phyloP scores from a whole-genome alignment of 2,329 filamentous ascomycete species.

The Neoscytalidium dimidiatum region DNA sequence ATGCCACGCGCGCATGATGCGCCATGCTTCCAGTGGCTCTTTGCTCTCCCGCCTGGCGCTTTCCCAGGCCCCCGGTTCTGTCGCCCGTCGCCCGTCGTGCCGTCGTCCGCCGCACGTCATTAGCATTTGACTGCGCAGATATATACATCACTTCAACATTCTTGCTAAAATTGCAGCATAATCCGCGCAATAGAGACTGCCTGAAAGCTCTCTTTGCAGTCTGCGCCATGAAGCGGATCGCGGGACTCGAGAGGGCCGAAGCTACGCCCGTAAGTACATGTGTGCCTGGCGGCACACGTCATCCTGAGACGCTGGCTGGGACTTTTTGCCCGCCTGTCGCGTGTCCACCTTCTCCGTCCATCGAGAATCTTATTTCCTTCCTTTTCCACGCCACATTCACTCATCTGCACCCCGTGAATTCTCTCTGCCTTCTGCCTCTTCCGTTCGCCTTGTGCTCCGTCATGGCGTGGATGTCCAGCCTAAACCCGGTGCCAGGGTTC shows the following conservation, averaged over 20 bases:
- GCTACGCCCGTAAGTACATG: constrained; percentile 14
- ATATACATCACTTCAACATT: no score
- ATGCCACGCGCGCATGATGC: not conserved
- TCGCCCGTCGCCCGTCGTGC: not conserved
- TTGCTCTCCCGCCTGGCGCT: not conserved
- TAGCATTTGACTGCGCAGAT: not conserved
- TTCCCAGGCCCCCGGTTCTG: not conserved
- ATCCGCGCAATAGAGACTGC: no score
- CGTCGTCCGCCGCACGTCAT: constrained; percentile 1
- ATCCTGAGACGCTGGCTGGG: constrained; percentile 2
- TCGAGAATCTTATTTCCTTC: not conserved
- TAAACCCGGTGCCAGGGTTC: constrained; percentile 72
- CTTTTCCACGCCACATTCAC: not conserved
- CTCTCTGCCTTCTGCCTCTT: not conserved
- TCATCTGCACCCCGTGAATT: not conserved
- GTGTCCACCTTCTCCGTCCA: constrained; percentile 4
- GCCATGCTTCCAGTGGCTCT: not conserved
- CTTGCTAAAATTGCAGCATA: not conserved
- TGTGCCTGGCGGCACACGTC: not conserved
- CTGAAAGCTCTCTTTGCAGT: not conserved
- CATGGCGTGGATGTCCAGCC: constrained; percentile 45
- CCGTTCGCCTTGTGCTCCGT: not conserved
- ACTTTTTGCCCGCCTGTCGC: constrained; percentile 4
- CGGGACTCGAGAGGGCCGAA: not conserved
- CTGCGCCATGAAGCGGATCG: not conserved